These are phyloP conservation scores for Kodamaea kaohsiungensis DNA, from an alignment of 805 yeast species.

Conservation along the genomic window DNA sequence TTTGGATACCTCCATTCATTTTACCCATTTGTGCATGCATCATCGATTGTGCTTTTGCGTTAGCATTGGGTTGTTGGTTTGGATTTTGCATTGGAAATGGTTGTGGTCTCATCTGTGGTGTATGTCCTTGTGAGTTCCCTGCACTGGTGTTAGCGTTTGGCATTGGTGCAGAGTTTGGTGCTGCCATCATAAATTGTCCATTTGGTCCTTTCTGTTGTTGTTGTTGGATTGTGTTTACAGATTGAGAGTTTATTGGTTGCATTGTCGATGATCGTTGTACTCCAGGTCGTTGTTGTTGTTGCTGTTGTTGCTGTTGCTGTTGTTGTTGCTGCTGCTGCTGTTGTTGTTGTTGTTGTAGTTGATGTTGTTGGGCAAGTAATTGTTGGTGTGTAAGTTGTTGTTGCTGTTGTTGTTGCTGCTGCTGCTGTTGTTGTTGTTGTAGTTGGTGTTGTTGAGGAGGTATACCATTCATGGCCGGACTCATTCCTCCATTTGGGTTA, in stretches of 20 bases:
- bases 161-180: constrained; percentile 26
- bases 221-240: not conserved
- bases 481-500: constrained; percentile 5
- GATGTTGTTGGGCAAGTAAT: constrained; percentile 8
- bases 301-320: constrained; percentile 11
- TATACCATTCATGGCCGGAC: constrained; percentile 8
- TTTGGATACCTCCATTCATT: constrained; percentile 15
- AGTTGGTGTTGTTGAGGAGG: constrained; percentile 2
- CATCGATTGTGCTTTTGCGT: constrained; percentile 2
- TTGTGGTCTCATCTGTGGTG: constrained; percentile 32
- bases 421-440: constrained; percentile 3
- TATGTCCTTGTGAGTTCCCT: constrained; percentile 27
- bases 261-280: constrained; percentile 23
- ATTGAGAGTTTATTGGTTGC: constrained; percentile 16
- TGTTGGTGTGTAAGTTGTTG: constrained; percentile 8
- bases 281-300: constrained; percentile 13
- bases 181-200: constrained; percentile 15
- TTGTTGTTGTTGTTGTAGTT: constrained; percentile 4
- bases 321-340: constrained; percentile 14
- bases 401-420: constrained; percentile 7
- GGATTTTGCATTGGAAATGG: constrained; percentile 12
- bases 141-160: constrained; percentile 15
- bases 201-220: constrained; percentile 8
- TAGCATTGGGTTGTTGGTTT: constrained; percentile 3
- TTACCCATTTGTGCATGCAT: constrained; percentile 9